phyloP scores from a whole-genome alignment of 805 yeast species.

The Lipomyces japonicus region DNA sequence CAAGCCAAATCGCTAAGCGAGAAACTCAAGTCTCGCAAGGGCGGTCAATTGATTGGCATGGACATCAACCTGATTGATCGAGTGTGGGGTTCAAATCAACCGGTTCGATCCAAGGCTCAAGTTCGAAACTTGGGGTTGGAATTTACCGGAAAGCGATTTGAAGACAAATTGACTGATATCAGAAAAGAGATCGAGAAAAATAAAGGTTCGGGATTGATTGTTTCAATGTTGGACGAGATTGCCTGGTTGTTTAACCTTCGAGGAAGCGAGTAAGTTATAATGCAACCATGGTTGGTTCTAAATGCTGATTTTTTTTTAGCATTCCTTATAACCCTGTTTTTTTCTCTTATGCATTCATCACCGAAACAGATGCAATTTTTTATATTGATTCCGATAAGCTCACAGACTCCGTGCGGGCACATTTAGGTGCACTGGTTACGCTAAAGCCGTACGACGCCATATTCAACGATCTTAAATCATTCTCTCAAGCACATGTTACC shows the following conservation, averaged over 20 bases:
- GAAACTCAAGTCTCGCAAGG: slow-evolving; percentile 32
- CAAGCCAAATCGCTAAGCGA: slow-evolving; percentile 33
- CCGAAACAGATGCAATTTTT: slow-evolving; percentile 42
- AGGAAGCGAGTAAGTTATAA: slow-evolving; percentile 54
- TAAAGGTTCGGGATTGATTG: slow-evolving; percentile 48
- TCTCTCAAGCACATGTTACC: slow-evolving; percentile 27
- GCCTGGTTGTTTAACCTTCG: slow-evolving; percentile 89
- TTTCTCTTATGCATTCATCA: slow-evolving; percentile 59
- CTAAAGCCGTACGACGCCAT: slow-evolving; percentile 40
- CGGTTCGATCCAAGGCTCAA: slow-evolving; percentile 51
- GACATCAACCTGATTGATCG: slow-evolving; percentile 66
- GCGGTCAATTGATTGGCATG: slow-evolving; percentile 46
- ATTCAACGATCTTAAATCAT: slow-evolving; percentile 18
- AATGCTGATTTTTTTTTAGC: slow-evolving; percentile 11
- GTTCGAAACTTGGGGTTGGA: slow-evolving; percentile 51
- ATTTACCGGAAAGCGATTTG: slow-evolving; percentile 62
- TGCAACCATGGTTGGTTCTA: not conserved
- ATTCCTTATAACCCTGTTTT: slow-evolving; percentile 85
- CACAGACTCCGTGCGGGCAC: slow-evolving; percentile 39
- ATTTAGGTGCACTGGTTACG: slow-evolving; percentile 45
- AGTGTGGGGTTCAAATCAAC: slow-evolving; percentile 75
- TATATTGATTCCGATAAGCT: slow-evolving; percentile 53
- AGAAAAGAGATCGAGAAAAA: slow-evolving; percentile 33
- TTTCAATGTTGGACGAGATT: slow-evolving; percentile 79
- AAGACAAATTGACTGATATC: slow-evolving; percentile 52